These are phyloP conservation scores for Skeletonema tropicum DNA, from an alignment of 108 stramenopile genomes.

Conservation along the genomic window DNA sequence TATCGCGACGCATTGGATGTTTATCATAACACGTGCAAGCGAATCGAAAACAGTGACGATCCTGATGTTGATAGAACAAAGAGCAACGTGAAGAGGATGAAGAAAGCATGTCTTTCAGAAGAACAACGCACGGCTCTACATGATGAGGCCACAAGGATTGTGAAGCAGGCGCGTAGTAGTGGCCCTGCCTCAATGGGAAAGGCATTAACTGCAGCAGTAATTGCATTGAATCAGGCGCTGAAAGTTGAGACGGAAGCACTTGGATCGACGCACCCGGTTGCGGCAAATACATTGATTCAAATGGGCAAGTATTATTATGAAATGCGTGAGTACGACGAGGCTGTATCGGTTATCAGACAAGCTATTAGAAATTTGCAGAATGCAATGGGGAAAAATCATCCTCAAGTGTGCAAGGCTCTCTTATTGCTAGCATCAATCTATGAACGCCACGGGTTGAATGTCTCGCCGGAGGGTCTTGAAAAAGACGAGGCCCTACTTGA, in stretches of 20 bases:
- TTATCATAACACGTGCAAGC: constrained; percentile 42
- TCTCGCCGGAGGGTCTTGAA: constrained; percentile 24
- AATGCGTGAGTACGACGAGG: constrained; percentile 40
- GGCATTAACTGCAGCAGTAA: constrained; percentile 33
- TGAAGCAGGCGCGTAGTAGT: constrained; percentile 11
- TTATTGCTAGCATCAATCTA: constrained; percentile 39
- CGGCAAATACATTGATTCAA: constrained; percentile 37
- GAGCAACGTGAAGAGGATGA: constrained; percentile 31
- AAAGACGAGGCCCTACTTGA: constrained; percentile 39
- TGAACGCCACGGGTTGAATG: constrained; percentile 35
- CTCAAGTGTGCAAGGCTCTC: constrained; percentile 37
- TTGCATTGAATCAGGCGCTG: constrained; percentile 25
- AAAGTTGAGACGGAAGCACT: constrained; percentile 24
- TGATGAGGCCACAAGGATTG: constrained; percentile 17
- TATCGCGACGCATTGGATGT: constrained; percentile 43
- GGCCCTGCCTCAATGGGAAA: constrained; percentile 10
- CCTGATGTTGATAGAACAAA: constrained; percentile 40
- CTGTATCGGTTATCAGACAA: constrained; percentile 36
- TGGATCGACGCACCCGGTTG: constrained; percentile 40
- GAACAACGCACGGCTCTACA: constrained; percentile 29
- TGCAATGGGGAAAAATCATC: constrained; percentile 39
- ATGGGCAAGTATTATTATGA: constrained; percentile 46
- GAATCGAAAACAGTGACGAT: constrained; percentile 33
- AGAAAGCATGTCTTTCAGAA: constrained; percentile 31
- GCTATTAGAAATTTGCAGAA: constrained; percentile 25